A percentile compares a stretch with the other conserved stretches of the same genome.
phyloP scores from a whole-genome alignment of 345 rosid species.

The Aurinia saxatilis region DNA sequence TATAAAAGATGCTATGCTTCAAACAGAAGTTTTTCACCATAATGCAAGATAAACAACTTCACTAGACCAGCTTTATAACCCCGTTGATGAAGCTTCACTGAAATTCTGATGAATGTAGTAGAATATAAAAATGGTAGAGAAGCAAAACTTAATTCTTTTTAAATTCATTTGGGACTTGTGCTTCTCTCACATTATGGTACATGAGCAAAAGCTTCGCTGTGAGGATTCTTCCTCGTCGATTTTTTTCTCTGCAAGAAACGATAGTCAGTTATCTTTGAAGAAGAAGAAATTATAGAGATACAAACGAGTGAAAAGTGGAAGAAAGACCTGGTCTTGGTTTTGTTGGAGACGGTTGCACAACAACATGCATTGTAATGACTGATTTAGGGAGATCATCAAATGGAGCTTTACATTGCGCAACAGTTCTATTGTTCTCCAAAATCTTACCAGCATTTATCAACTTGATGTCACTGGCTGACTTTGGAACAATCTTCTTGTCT shows the following conservation, averaged over 20 bases:
- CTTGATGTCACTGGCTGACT: conserved; percentile 72
- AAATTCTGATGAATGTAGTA: neutral
- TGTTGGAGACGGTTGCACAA: conserved; percentile 67
- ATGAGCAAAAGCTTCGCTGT: conserved; percentile 48
- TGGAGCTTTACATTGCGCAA: conserved; percentile 75
- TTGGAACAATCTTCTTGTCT: conserved; percentile 81
- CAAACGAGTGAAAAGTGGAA: neutral
- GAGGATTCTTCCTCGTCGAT: conserved; percentile 59
- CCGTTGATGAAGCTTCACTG: conserved; percentile 13
- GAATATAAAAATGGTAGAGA: neutral
- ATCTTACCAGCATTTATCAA: conserved; percentile 86
- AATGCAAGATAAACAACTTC: neutral
- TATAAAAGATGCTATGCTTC: conserved; percentile 4
- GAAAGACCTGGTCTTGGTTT: conserved; percentile 61
- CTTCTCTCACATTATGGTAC: conserved; percentile 56
- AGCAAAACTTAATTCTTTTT: conserved; percentile 4
- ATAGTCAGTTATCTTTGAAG: too few relatives aligned
- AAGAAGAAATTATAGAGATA: neutral
- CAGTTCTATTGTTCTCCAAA: conserved; percentile 77
- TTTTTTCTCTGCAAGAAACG: conserved; percentile 55
- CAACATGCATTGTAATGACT: conserved; percentile 91
- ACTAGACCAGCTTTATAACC: neutral
- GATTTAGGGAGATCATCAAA: conserved; percentile 69
- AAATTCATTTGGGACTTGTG: neutral
- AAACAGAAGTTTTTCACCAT: conserved; percentile 5